These are phyloP conservation scores for Crotalaria pallida DNA, from an alignment of 306 rosid genomes.

Conservation along the genomic window DNA sequence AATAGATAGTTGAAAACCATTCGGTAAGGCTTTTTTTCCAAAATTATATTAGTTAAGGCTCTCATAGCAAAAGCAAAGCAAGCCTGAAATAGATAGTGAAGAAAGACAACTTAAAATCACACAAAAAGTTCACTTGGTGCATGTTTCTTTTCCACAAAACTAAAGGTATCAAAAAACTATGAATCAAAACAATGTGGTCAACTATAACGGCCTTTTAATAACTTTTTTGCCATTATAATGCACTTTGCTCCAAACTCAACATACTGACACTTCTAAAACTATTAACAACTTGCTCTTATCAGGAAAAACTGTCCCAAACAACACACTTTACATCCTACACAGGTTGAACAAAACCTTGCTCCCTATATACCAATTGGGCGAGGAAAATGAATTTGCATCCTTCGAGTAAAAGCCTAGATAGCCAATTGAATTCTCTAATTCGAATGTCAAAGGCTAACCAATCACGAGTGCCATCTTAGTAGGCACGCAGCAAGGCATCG, in stretches of 20 bases:
- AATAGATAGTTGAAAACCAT: no score
- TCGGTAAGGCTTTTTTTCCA: no score
- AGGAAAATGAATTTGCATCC: background rate
- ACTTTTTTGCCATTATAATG: background rate
- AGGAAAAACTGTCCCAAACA: background rate
- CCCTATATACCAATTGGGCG: background rate
- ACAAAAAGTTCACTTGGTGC: background rate
- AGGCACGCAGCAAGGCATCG: background rate
- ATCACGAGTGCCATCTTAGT: background rate
- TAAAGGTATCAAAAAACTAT: background rate
- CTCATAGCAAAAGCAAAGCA: conserved; percentile 25
- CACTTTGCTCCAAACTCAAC: background rate
- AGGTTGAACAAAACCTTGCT: background rate
- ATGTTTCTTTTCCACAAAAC: background rate
- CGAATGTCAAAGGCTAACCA: background rate
- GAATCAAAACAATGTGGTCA: background rate
- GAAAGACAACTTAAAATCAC: conserved; percentile 1
- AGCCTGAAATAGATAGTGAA: conserved; percentile 2
- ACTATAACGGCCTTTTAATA: background rate
- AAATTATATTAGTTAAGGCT: conserved; percentile 3
- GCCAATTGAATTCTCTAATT: background rate
- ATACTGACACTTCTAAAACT: background rate
- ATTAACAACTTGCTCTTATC: background rate
- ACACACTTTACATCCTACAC: background rate
- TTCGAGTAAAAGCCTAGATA: background rate